These are phyloP conservation scores for Zychaea mexicana DNA, from an alignment of 371 early-diverging fungal species.

Conservation along the genomic window DNA sequence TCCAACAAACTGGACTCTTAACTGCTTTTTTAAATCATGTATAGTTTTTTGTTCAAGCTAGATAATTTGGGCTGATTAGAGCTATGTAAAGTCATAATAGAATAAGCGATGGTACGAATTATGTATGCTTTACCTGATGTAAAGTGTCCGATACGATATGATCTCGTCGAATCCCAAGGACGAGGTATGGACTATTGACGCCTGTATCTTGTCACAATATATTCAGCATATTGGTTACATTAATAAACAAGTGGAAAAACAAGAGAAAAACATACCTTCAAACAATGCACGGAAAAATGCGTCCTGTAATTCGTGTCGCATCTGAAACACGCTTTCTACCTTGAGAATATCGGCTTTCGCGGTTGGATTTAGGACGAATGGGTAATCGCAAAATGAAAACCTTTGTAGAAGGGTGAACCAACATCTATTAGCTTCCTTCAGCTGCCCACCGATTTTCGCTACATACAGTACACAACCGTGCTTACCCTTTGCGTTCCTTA, in stretches of 20 bases:
- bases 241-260: not conserved
- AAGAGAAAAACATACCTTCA: conserved; percentile 32
- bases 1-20: conserved; percentile 88
- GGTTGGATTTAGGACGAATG: conserved; percentile 76
- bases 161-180: conserved; percentile 81
- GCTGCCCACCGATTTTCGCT: not conserved
- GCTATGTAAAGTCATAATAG: not conserved
- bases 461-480: not conserved
- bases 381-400: conserved; percentile 80
- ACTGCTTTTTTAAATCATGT: conserved; percentile 85
- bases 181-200: conserved; percentile 85
- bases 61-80: conserved; percentile 11
- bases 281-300: conserved; percentile 91
- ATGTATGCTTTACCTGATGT: conserved; percentile 51
- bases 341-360: conserved; percentile 84
- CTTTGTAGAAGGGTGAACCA: conserved; percentile 15
- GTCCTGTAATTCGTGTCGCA: conserved; percentile 70
- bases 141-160: conserved; percentile 78
- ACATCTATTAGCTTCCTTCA: not conserved
- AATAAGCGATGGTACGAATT: not conserved
- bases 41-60: conserved; percentile 76
- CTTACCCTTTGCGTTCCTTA: conserved; percentile 67
- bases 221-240: not conserved
- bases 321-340: conserved; percentile 79
- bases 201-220: conserved; percentile 40